Conservation (phyloP, 1,284 basidiomycete species). For the Cryptococcus amylolentus region DNA sequence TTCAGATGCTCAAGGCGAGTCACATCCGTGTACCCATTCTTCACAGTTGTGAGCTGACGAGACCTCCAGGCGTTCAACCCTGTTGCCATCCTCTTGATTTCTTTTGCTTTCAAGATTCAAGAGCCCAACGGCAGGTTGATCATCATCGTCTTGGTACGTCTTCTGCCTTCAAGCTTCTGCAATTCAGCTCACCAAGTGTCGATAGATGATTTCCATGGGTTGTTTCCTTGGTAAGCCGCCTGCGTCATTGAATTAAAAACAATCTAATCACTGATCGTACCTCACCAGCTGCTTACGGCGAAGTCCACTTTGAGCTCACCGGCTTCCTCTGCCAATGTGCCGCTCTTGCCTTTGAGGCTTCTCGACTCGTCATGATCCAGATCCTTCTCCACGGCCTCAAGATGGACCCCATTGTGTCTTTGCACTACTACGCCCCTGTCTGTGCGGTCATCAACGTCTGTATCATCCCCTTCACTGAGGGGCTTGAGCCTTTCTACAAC, state of each 20-base stretch:
- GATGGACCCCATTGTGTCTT: slow-evolving; percentile 93
- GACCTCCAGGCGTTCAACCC: slow-evolving; percentile 82
- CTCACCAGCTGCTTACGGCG: slow-evolving; percentile 60
- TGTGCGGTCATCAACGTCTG: slow-evolving; percentile 85
- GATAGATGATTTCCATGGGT: slow-evolving; percentile 76
- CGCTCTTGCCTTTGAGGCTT: slow-evolving; percentile 60
- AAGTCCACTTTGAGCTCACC: slow-evolving; percentile 75
- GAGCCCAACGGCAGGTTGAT: slow-evolving; percentile 78
- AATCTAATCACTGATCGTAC: background rate
- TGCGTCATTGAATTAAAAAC: background rate
- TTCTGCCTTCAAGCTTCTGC: background rate
- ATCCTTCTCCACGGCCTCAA: slow-evolving; percentile 91
- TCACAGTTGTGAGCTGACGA: background rate
- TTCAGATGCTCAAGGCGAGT: slow-evolving; percentile 93
- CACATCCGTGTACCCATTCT: background rate
- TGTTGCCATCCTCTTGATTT: slow-evolving; percentile 91
- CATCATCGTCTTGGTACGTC: slow-evolving; percentile 65
- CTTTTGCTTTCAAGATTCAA: slow-evolving; percentile 82
- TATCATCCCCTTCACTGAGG: slow-evolving; percentile 84
- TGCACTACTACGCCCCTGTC: slow-evolving; percentile 96
- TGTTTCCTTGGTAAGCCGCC: slow-evolving; percentile 71
- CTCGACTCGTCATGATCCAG: slow-evolving; percentile 91
- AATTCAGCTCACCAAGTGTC: background rate
- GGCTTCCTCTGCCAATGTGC: slow-evolving; percentile 82
- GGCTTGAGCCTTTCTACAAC: slow-evolving; percentile 78